Evolutionary conservation across 2,329 filamentous ascomycete genomes (phyloP).

Genomic region (Ascocoryne sarcoides): DNA sequence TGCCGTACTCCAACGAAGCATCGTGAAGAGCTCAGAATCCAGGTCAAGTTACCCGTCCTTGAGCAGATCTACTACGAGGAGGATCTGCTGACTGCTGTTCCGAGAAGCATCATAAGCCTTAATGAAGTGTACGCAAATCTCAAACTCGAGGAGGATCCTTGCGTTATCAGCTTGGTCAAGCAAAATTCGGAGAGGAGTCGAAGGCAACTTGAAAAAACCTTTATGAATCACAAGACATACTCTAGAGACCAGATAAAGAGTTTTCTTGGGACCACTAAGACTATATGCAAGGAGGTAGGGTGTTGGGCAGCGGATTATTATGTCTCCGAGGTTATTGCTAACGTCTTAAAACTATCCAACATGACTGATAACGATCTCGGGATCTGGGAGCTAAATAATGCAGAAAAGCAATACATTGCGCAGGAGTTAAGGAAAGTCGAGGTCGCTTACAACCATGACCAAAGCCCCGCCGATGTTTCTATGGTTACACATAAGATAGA

Average conservation of each 20-base stretch:
- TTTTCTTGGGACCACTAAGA: slow-evolving; percentile 41
- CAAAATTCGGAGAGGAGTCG: slow-evolving; percentile 35
- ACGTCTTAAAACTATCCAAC: slow-evolving; percentile 38
- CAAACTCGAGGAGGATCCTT: slow-evolving; percentile 54
- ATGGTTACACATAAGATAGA: slow-evolving; percentile 48
- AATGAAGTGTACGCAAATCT: slow-evolving; percentile 29
- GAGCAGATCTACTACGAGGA: slow-evolving; percentile 15
- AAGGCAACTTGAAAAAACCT: slow-evolving; percentile 31
- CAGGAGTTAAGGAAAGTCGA: slow-evolving; percentile 35
- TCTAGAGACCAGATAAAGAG: slow-evolving; percentile 46
- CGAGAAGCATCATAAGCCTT: slow-evolving; percentile 16
- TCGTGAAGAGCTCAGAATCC: slow-evolving; percentile 37
- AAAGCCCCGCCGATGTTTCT: slow-evolving; percentile 11
- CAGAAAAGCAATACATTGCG: slow-evolving; percentile 49
- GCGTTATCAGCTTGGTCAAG: slow-evolving; percentile 39
- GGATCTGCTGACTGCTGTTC: slow-evolving; percentile 2
- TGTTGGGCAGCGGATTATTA: slow-evolving; percentile 62
- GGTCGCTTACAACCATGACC: slow-evolving; percentile 16
- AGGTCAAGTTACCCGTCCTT: slow-evolving; percentile 22
- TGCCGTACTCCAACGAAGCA: slow-evolving; percentile 47
- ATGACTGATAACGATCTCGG: slow-evolving; percentile 28
- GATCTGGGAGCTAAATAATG: slow-evolving; percentile 32
- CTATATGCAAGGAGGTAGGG: slow-evolving; percentile 52
- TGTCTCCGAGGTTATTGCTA: slow-evolving; percentile 36
- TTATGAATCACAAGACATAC: slow-evolving; percentile 41